A percentile compares a stretch with the other conserved stretches of the same genome.
phyloP scores from a whole-genome alignment of 768 basidiomycete species.

The Tylopilus rubrobrunneus region DNA sequence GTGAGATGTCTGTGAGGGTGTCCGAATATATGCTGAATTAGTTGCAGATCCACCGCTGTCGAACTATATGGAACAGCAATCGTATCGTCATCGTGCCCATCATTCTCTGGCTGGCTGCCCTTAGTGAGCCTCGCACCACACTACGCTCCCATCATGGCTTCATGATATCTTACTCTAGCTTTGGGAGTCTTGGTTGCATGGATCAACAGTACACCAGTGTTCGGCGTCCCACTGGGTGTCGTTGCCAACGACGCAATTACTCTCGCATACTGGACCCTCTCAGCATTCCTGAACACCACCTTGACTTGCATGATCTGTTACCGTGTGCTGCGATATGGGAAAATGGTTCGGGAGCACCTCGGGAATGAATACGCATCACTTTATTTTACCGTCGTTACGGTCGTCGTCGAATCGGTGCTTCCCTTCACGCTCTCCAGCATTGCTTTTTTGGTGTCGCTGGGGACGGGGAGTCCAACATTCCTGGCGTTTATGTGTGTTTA shows the following conservation, averaged over 20 bases:
- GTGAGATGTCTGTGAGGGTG: too few relatives aligned
- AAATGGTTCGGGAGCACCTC: slow-evolving; percentile 3
- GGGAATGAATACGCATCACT: background rate
- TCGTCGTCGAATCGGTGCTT: slow-evolving; percentile 12
- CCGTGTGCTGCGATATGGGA: slow-evolving; percentile 10
- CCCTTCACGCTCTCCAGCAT: slow-evolving; percentile 11
- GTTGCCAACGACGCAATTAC: slow-evolving; percentile 1
- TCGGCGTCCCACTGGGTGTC: slow-evolving; percentile 7
- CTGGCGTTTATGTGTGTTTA: slow-evolving; percentile 9
- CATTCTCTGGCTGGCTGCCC: background rate
- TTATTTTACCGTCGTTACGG: slow-evolving; percentile 13
- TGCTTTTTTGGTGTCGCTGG: slow-evolving; percentile 7
- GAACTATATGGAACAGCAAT: background rate
- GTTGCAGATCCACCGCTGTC: slow-evolving; percentile 23
- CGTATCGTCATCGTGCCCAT: background rate
- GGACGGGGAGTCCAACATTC: slow-evolving; percentile 7
- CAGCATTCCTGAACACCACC: background rate
- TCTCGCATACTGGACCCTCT: slow-evolving; percentile 12
- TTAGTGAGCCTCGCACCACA: background rate
- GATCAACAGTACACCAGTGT: slow-evolving; percentile 11
- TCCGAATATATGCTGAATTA: too few relatives aligned
- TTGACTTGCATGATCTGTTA: slow-evolving; percentile 15
- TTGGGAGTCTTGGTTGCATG: slow-evolving; percentile 13
- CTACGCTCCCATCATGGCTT: background rate
- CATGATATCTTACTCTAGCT: slow-evolving; percentile 1